Base-by-base conservation (phyloP, 1,139 yeast species). In the Candida tetrigidarum region DNA sequence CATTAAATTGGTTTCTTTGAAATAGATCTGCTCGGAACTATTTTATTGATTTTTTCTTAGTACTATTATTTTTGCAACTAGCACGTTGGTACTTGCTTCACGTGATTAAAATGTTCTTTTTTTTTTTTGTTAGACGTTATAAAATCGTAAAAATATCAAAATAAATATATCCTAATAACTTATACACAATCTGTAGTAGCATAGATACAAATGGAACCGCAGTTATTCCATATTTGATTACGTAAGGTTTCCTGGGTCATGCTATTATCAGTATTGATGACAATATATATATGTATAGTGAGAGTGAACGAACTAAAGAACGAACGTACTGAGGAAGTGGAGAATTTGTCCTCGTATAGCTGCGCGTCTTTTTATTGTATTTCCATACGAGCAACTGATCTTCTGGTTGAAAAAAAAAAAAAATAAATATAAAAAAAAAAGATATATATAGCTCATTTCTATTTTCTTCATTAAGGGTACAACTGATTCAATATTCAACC, bases 1-100 rank as follows among this genome's bases (percentile, higher is more conserved):
- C 67, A 96, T 93, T 63, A 93, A 92, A 76, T 82, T 93, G 63
- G 93, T 93, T 56, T 83, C 92, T 53, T 79, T 92, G 67, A 91
- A 91, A 81, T 92, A 85, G 33, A 12, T 23, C 8, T 28, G 18
- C 5, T 15, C 11, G 12, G n/a, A n/a, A n/a, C n/a, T n/a, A n/a
- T n/a, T n/a, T n/a, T n/a, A 16, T 16, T 32, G 37, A 11, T 34
- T 34, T 9, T 33, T 18, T 33, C n/a, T n/a, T 10, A 10, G 3
- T 18, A 19, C n/a, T n/a, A 10, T 4, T 32, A 15, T 30, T 7
- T 32, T 15, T 15, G 3, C 20, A 11, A 16, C 35, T 14, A 16
- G 7, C n/a, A 12, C 18, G 11, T 6, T 16, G 9, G 15, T 32
- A 16, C n/a, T 32, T 32, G 5, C 11, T n/a, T n/a, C 26, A 32